Base-by-base conservation (phyloP, 352 stramenopile genomes). In the Thraustotheca clavata region DNA sequence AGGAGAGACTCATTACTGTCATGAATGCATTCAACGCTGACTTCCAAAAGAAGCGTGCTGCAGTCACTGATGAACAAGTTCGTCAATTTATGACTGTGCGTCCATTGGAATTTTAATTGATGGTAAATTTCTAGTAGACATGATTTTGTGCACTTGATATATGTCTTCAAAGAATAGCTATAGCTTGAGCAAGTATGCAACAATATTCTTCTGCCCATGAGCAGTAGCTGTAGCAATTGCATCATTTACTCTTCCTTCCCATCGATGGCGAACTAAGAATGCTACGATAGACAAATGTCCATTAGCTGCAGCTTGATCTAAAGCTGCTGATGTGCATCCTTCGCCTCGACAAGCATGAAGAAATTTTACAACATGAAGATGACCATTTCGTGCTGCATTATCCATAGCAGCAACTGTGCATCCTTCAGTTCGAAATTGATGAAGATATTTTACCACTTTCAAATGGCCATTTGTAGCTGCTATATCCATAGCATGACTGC, bases 1-100 rank as follows among this genome's bases (percentile, higher is more conserved):
- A 99, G 86, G 86, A 94, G 61, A 85, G 86, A 52, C 80, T 99
- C 35, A 98, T 99, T 49, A 77, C 93, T 49, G 83, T 98, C 31
- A 92, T 97, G 74, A 73, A 78, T 12, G 76, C 86, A 60, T 91
- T 99, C 62, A 97, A 98, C 27, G 60, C 71, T 20, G 86, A 96
- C 16, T 98, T 99, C 77, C 96, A 99, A 79, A 84, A 93, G 61
- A 84, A 87, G 32, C 87, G 97, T 55, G 88, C 86, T 2, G 73
- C 74, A 26, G 90, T 99, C 52, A 98, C 95, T 14, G 86, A 99
- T 47, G 95, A 97, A 20, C 80, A 98, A 49, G 85, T 99, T 4
- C 79, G 79, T 35, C 81, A 98, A 71, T 99, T 98, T 79, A 99
- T 99, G 96, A 75, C 70, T 20, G 85, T 98, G 67, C 83, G 94